phyloP scores from a whole-genome alignment of 768 basidiomycete genomes.

The Trametes villosa region DNA sequence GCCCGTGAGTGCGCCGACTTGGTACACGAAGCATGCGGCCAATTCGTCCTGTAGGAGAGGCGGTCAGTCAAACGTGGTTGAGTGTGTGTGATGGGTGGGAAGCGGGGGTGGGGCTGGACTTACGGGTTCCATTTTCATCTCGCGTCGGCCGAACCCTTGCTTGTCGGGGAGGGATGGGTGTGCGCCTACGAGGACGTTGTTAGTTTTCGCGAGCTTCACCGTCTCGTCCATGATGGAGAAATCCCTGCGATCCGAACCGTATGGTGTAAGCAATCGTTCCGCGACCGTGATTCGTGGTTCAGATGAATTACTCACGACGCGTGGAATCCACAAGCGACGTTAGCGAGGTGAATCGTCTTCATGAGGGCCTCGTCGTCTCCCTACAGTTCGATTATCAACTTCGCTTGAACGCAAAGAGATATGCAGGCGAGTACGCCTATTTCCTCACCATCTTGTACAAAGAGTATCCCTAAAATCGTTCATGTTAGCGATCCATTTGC shows the following conservation, averaged over 20 bases:
- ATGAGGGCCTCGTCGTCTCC: constrained; percentile 39
- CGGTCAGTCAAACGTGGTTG: neutral
- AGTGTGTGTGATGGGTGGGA: neutral
- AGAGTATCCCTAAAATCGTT: constrained; percentile 29
- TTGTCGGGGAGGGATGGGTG: constrained; percentile 68
- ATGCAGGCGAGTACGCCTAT: neutral
- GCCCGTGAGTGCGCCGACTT: constrained; percentile 66
- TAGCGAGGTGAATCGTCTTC: constrained; percentile 42
- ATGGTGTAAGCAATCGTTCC: too few relatives aligned
- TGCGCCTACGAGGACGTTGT: constrained; percentile 64
- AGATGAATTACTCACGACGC: constrained; percentile 47
- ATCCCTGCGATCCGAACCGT: constrained; percentile 55
- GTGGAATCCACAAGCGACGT: constrained; percentile 71
- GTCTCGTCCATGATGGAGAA: constrained; percentile 70
- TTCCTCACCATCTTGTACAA: constrained; percentile 33
- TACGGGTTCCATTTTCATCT: constrained; percentile 66
- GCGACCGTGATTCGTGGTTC: neutral
- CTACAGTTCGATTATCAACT: constrained; percentile 11
- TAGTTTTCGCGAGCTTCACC: constrained; percentile 56
- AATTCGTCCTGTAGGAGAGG: constrained; percentile 51
- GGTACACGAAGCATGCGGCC: constrained; percentile 61
- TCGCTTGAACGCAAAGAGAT: neutral
- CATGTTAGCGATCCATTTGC: too few relatives aligned
- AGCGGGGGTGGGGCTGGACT: too few relatives aligned
- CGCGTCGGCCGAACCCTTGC: constrained; percentile 68